Base-by-base conservation (phyloP, 1,284 basidiomycete species). In the Sporisorium sorghi region DNA sequence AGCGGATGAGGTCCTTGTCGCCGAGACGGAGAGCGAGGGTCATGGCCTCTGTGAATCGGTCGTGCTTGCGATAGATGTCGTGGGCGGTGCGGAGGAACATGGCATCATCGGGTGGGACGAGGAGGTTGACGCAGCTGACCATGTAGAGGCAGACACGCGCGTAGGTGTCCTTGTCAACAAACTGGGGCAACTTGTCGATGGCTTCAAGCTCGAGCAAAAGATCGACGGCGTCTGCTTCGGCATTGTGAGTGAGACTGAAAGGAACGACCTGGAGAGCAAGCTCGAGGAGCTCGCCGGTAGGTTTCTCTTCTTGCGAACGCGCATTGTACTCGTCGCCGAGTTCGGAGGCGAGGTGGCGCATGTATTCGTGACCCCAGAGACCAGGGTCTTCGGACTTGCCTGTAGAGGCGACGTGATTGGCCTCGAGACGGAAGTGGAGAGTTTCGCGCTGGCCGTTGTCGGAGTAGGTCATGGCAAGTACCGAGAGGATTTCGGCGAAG, bases 381-480 rank as follows among this genome's bases (percentile, higher is more conserved):
- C 96, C 96, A 0, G 97, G 94, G 64, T 94, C 92, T 52, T 84
- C 82, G 12, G 80, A 72, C 39, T 67, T 68, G 39, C 72, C 73
- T 11, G 54, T 49, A 26, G 65, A 46, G n/a, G 69, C 59, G 14
- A 83, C 71, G 19, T 62, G 46, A 33, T 73, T 70, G 12, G 81
- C 82, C 46, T 73, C 46, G 30, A 84, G 72, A 32, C 83, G 77
- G 73, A 77, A 84, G 21, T 58, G 56, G 28, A 99, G 90, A 1
- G 97, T 99, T 61, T 97, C 97, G 56, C 95, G 93, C 90, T 89
- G 94, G 87, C 88, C 88, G 17, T 93, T 97, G 86, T 99, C 96
- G 7, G 95, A 97, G 85, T 99, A 99, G 19, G 97, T 99, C 97
- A 99, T 99, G n/a, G 96, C 97, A 51, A 99, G 90, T 4, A 99